Conservation (phyloP, 352 stramenopile genomes). For the Pythium phragmiticola region DNA sequence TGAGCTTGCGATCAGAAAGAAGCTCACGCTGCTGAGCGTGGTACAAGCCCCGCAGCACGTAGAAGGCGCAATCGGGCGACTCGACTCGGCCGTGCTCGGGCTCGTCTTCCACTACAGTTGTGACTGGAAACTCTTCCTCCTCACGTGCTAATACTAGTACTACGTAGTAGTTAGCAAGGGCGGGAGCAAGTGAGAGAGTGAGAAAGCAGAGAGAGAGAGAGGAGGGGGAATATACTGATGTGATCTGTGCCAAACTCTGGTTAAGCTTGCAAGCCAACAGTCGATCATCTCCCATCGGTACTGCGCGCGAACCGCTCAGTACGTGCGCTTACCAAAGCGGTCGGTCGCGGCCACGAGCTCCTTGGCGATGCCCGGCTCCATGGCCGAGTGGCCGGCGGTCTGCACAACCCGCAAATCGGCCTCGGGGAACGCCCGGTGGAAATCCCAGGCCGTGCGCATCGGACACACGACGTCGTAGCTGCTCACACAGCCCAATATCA, state of each 20-base stretch:
- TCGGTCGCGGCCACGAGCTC: conserved; percentile 42
- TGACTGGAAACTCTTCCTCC: too few relatives aligned
- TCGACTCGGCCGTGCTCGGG: not conserved
- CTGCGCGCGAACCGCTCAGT: conserved; percentile 4
- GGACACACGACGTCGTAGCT: conserved; percentile 74
- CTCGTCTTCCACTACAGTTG: not conserved
- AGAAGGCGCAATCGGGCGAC: too few relatives aligned
- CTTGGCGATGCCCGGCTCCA: conserved; percentile 44
- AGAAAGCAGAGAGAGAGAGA: too few relatives aligned
- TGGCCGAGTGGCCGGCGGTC: conserved; percentile 49
- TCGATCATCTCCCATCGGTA: not conserved
- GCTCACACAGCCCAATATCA: not conserved
- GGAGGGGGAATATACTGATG: not conserved
- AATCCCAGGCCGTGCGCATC: conserved; percentile 59
- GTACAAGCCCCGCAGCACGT: not conserved
- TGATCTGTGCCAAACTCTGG: too few relatives aligned
- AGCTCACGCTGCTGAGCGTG: too few relatives aligned
- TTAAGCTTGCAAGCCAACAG: not conserved
- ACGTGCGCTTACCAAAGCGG: conserved; percentile 28
- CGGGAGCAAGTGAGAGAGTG: too few relatives aligned
- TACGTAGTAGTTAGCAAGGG: too few relatives aligned
- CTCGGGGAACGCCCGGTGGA: conserved; percentile 58
- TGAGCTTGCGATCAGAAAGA: too few relatives aligned
- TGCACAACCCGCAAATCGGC: conserved; percentile 45
- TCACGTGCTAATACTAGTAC: too few relatives aligned